These are phyloP conservation scores for Conticribra weissflogii DNA, from an alignment of 108 stramenopile genomes.

Conservation along the genomic window DNA sequence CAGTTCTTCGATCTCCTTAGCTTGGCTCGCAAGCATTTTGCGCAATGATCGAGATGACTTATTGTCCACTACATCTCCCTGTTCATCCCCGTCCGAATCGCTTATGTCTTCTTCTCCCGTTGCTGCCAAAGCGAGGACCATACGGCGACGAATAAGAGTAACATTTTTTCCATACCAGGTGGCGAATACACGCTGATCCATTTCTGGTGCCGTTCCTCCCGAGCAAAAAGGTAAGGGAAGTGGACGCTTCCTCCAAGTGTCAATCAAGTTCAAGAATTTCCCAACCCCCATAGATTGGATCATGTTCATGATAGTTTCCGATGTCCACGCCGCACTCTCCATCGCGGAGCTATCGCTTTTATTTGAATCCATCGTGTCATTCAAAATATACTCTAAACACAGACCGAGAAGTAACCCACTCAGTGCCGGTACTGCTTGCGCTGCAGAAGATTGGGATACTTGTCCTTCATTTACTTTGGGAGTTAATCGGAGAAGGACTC, in stretches of 20 bases:
- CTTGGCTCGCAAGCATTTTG: constrained; percentile 66
- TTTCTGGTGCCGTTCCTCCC: constrained; percentile 20
- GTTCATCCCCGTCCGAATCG: constrained; percentile 29
- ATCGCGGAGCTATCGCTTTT: constrained; percentile 15
- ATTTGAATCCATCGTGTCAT: constrained; percentile 25
- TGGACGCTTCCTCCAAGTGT: constrained; percentile 38
- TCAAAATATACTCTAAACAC: constrained; percentile 61
- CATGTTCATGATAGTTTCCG: constrained; percentile 43
- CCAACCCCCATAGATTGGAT: constrained; percentile 50
- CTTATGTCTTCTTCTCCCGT: constrained; percentile 38
- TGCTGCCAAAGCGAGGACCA: constrained; percentile 66
- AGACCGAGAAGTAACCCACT: constrained; percentile 70
- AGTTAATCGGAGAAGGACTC: constrained; percentile 40
- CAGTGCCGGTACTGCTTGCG: constrained; percentile 38
- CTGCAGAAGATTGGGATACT: constrained; percentile 2
- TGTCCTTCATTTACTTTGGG: background rate
- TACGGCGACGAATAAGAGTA: constrained; percentile 65
- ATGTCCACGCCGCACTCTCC: constrained; percentile 46
- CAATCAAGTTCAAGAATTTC: constrained; percentile 43
- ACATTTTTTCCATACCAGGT: constrained; percentile 61
- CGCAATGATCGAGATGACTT: constrained; percentile 48
- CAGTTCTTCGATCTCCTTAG: constrained; percentile 70
- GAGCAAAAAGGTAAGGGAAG: constrained; percentile 43
- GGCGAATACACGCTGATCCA: constrained; percentile 55
- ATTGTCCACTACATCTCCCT: background rate